phyloP scores from a whole-genome alignment of 1,139 yeast genomes.

The Kurtzmaniella quercitrusa region DNA sequence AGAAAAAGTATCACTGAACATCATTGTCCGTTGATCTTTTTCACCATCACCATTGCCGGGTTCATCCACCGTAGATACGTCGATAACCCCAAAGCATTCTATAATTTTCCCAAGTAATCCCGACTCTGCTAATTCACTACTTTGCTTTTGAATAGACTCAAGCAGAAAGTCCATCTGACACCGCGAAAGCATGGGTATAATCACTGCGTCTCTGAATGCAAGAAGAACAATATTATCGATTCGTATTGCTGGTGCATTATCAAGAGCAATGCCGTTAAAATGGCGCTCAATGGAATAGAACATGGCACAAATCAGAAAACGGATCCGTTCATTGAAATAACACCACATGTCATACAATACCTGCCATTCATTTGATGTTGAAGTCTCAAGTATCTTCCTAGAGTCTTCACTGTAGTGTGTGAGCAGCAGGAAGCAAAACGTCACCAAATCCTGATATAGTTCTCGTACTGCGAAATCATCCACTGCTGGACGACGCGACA shows the following conservation, averaged over 20 bases:
- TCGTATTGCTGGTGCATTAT: slow-evolving; percentile 15
- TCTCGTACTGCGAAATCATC: slow-evolving; percentile 31
- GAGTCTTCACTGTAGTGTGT: not conserved
- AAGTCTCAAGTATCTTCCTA: slow-evolving; percentile 8
- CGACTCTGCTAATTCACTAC: slow-evolving; percentile 4
- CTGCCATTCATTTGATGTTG: slow-evolving; percentile 15
- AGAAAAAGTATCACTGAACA: slow-evolving; percentile 12
- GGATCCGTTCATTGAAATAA: slow-evolving; percentile 29
- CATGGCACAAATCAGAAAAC: slow-evolving; percentile 25
- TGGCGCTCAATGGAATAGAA: slow-evolving; percentile 29
- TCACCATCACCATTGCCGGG: slow-evolving; percentile 19
- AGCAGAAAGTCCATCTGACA: slow-evolving; percentile 11
- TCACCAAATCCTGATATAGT: slow-evolving; percentile 25
- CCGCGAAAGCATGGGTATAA: slow-evolving; percentile 25
- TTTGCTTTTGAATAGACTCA: not conserved
- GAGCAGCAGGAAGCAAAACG: slow-evolving; percentile 17
- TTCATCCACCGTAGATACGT: slow-evolving; percentile 16
- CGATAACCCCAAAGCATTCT: slow-evolving; percentile 22
- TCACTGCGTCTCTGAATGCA: slow-evolving; percentile 29
- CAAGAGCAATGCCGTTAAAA: slow-evolving; percentile 13
- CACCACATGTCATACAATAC: slow-evolving; percentile 23
- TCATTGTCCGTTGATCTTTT: slow-evolving; percentile 14
- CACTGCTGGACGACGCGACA: slow-evolving; percentile 5
- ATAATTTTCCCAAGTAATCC: slow-evolving; percentile 12
- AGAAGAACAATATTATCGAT: slow-evolving; percentile 27